Conservation (phyloP, 2,329 filamentous ascomycete species). For the Exophiala bonariae region DNA sequence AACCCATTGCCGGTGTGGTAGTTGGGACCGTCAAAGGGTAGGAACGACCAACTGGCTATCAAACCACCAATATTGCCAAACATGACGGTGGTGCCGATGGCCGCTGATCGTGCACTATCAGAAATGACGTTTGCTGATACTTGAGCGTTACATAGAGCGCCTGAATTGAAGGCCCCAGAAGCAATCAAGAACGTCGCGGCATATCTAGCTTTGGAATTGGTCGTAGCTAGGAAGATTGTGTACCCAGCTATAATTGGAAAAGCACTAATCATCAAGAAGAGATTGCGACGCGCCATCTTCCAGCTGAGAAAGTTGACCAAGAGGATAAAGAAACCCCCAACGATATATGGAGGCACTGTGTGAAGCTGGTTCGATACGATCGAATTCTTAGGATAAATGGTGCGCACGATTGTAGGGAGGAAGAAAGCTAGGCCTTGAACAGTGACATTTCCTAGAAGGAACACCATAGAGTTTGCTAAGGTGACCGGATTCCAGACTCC, state of each 20-base stretch:
- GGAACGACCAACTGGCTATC: conserved; percentile 64
- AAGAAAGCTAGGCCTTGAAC: no score
- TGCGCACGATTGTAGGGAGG: no score
- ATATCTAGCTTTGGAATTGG: no score
- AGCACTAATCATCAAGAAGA: no score
- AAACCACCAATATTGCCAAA: conserved; percentile 70
- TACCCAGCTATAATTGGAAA: no score
- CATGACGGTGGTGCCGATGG: conserved; percentile 67
- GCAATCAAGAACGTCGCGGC: no score
- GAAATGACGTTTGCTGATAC: conserved; percentile 69
- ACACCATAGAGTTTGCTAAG: no score
- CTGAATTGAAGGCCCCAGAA: conserved; percentile 28
- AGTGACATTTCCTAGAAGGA: no score
- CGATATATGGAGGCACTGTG: conserved; percentile 68
- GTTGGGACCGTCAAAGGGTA: conserved; percentile 62
- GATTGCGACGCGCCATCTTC: conserved; percentile 51
- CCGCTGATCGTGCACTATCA: conserved; percentile 49
- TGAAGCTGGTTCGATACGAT: conserved; percentile 61
- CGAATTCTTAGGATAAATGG: conserved; percentile 59
- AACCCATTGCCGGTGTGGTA: conserved; percentile 71
- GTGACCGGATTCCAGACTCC: no score
- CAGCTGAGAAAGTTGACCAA: conserved; percentile 60
- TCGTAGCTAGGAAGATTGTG: no score
- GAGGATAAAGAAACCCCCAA: conserved; percentile 66
- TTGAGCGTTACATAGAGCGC: conserved; percentile 65